Percentiles rank a stretch among this genome's conserved stretches.
Conservation (phyloP, 148 eudicot species). For the Silene conica region DNA sequence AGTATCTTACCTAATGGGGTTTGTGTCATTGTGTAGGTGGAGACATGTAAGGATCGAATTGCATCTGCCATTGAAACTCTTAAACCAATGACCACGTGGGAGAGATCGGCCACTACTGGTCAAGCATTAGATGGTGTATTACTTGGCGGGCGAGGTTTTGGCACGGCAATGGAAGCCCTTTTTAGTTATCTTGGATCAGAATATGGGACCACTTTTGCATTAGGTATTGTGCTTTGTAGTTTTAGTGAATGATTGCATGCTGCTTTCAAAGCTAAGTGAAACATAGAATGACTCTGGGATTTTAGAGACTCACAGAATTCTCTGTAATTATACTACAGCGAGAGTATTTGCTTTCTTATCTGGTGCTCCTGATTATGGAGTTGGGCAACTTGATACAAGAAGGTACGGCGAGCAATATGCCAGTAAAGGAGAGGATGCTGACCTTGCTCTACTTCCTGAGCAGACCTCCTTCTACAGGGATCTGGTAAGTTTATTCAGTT, state of each 20-base stretch:
- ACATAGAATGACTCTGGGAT: not conserved
- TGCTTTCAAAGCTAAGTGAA: not conserved
- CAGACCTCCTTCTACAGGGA: conserved; percentile 97
- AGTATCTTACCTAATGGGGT: conserved; percentile 13
- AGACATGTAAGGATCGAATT: conserved; percentile 89
- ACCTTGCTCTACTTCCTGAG: conserved; percentile 94
- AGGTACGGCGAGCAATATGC: conserved; percentile 99
- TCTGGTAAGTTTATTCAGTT: conserved; percentile 48
- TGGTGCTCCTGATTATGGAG: conserved; percentile 95
- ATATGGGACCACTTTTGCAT: conserved; percentile 89
- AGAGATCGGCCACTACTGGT: conserved; percentile 71
- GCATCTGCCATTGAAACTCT: conserved; percentile 96
- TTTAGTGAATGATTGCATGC: not conserved
- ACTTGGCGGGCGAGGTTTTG: conserved; percentile 96
- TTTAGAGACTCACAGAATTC: conserved; percentile 3
- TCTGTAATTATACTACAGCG: conserved; percentile 44
- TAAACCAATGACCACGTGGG: conserved; percentile 93
- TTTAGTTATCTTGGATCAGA: conserved; percentile 87
- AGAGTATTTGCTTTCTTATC: conserved; percentile 95
- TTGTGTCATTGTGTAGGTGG: conserved; percentile 54
- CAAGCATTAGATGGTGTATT: conserved; percentile 86
- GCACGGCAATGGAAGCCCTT: conserved; percentile 91
- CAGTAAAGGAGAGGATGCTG: conserved; percentile 99
- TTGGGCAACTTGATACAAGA: conserved; percentile 91
- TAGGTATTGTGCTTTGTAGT: conserved; percentile 45